Base-by-base conservation (phyloP, 306 rosid genomes). In the Datisca glomerata region DNA sequence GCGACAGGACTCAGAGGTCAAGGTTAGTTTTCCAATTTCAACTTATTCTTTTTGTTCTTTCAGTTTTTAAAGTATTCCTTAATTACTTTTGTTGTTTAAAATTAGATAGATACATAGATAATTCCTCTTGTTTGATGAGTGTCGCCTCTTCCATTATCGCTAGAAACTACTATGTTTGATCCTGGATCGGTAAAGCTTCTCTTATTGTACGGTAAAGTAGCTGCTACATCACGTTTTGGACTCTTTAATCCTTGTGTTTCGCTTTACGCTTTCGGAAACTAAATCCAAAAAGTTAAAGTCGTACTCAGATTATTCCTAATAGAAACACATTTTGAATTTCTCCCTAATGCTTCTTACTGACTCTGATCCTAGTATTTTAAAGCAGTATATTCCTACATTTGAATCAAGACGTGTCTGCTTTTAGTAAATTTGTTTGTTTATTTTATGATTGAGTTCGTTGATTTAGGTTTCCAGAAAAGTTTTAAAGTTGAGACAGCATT, bases 1-100 rank as follows among this genome's bases (percentile, higher is more conserved):
- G 59, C 23, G 84, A 75, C 37, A 62, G 84, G 12, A 63, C 59
- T 47, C 84, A 75, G 4, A 71, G 67, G 33, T 64, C 75, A 19
- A 64, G 75, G 84, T 75, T 11, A 3, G 51, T 58, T 21, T 16
- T 12, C 10, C 15, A 19, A 6, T 23, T 8, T 17, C 5, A 3
- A 2, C 36, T 8, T 5, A 5, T 5, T 32, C 18, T 8, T 51
- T 7, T 28, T n/a, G 3, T 9, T 4, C 15, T 8, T 11, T 24
- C 37, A 14, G n/a, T 31, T 31, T 31, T 31, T 31, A 6, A 28
- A 31, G 9, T 12, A n/a, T 27, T 40, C n/a, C 27, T 16, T 13
- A 37, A 11, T 45, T 15, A 14, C 20, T 54, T 42, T 54, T 40
- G 4, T 12, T 14, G n/a, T 14, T 31, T 31, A 31, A 31, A 31